These are phyloP conservation scores for Backusella circina DNA, from an alignment of 192 early-diverging fungal species.

Conservation along the genomic window DNA sequence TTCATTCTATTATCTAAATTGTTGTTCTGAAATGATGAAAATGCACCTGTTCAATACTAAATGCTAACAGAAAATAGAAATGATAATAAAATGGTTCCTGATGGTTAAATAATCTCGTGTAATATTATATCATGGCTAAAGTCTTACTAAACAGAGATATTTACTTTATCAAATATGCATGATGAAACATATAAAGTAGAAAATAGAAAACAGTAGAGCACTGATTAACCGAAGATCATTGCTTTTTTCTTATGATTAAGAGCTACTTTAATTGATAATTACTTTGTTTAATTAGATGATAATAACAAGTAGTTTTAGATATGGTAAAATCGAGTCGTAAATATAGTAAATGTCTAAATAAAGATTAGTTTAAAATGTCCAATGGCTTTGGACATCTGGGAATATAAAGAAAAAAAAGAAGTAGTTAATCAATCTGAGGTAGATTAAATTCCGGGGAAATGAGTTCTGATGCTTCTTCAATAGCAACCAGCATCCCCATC, in stretches of 20 bases:
- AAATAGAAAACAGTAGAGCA: not conserved
- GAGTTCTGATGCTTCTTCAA: conserved; percentile 22
- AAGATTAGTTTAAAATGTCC: not conserved
- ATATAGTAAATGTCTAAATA: not conserved
- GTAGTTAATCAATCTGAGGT: not conserved
- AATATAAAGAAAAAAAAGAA: not conserved
- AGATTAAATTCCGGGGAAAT: not conserved
- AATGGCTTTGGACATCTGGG: not conserved
- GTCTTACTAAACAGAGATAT: not conserved
- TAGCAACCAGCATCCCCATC: conserved; percentile 32
- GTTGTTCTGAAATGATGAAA: not conserved
- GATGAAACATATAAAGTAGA: not conserved
- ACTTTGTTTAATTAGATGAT: not conserved
- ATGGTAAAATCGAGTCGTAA: not conserved
- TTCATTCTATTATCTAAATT: not conserved
- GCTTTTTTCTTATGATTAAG: not conserved
- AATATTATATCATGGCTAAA: not conserved
- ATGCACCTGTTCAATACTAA: too few relatives aligned
- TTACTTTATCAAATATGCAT: not conserved
- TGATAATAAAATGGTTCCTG: not conserved
- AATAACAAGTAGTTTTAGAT: not conserved
- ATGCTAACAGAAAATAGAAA: too few relatives aligned
- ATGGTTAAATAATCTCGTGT: not conserved
- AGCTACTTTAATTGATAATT: not conserved
- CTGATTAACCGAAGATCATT: not conserved